Evolutionary conservation across 306 rosid genomes (phyloP), one percentile per base, ranked within the genome.

Genomic region (Alnus glutinosa): DNA sequence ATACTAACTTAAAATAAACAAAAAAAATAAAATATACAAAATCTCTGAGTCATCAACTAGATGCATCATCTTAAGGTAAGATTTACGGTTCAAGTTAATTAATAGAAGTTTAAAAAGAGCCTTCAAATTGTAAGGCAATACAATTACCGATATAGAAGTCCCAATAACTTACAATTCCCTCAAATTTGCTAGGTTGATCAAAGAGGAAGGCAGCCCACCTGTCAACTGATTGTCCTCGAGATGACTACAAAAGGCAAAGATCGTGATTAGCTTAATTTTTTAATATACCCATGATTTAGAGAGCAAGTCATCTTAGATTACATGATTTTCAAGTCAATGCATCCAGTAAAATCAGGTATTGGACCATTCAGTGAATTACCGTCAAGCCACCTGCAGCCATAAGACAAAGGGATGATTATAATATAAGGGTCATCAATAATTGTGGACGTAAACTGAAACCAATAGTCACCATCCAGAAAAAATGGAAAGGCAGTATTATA

Each of bases 191-290:
- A 94, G 89, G 72, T 85, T 89, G 71, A 23, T 47, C 78, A 94
- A 79, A 77, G 90, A 87, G 80, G 88, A 88, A 78, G 96, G 96
- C 77, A 94, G 86, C 77, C 55, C 88, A 23, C 97, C 97, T 0
- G 83, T 86, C 89, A 94, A 89, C 76, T 85, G 97, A 82, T 94
- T 94, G 85, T 91, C 90, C 82, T 94, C 98, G 9, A 94, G 95
- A 87, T 94, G 98, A 78, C 98, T 94, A 80, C 73, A 87, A 74
- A 77, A 74, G 73, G 71, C 34, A 87, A 87, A 82, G 70, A 78
- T 14, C 71, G 67, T 66, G 39, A 39, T 89, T 79, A 89, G 92
- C 62, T 69, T 74, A 79, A 70, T 72, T 51, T 52, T 71, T 68
- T 46, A 2, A 46, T 62, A 48, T 52, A 75, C 19, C 23, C 64